Evolutionary conservation across 371 early-diverging fungal species (phyloP).

Genomic region (Mortierella sp.): DNA sequence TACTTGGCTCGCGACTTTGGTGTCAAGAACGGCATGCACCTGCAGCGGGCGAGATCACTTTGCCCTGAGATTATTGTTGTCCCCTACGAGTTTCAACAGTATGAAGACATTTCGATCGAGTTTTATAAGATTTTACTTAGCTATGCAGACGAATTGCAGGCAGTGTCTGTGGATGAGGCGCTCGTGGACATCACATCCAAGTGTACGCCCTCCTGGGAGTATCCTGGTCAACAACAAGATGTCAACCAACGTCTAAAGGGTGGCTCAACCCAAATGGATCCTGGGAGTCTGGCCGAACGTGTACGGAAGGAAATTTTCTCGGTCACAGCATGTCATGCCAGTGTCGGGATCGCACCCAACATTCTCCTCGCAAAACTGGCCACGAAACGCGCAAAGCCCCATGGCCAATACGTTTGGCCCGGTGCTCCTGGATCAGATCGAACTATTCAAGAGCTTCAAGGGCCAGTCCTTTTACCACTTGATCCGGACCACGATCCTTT

Average conservation of each 20-base stretch:
- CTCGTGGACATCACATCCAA: conserved; percentile 75
- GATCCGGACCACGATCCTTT: conserved; percentile 1
- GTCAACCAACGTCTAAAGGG: neutral
- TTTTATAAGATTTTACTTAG: conserved; percentile 77
- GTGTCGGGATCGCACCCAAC: conserved; percentile 81
- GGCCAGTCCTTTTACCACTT: neutral
- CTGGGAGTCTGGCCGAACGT: conserved; percentile 56
- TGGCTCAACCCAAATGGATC: neutral
- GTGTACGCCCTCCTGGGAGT: conserved; percentile 49
- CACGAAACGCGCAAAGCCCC: conserved; percentile 85
- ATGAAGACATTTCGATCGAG: conserved; percentile 70
- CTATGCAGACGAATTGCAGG: conserved; percentile 78
- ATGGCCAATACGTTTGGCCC: conserved; percentile 65
- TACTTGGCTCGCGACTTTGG: conserved; percentile 81
- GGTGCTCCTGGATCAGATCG: conserved; percentile 30
- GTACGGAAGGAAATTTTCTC: conserved; percentile 64
- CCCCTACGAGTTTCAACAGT: conserved; percentile 77
- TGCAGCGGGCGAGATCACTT: conserved; percentile 60
- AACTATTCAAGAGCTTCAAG: conserved; percentile 23
- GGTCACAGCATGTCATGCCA: conserved; percentile 73
- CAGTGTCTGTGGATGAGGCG: conserved; percentile 85
- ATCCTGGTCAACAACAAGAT: conserved; percentile 38
- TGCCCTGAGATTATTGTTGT: conserved; percentile 74
- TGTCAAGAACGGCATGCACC: conserved; percentile 80
- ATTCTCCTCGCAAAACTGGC: conserved; percentile 84